Base-by-base conservation (phyloP, 2,329 filamentous ascomycete species). In the Aureobasidium namibiae region DNA sequence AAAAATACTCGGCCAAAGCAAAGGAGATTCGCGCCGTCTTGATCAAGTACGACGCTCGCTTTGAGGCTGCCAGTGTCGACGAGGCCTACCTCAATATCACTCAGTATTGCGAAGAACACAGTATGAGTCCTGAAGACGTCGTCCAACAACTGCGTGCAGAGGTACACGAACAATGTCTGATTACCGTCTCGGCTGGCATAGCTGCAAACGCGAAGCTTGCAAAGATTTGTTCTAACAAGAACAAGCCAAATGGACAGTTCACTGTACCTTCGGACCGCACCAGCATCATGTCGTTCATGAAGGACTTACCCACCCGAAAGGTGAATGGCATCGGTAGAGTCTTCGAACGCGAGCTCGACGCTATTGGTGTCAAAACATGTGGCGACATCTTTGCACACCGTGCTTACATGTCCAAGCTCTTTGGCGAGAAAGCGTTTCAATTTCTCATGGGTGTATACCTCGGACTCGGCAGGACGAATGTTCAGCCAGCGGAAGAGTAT, bases 11-110 rank as follows among this genome's bases (percentile, higher is more conserved):
- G 0, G 84, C 89, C 14, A 99, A 97, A 72, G 94, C 94, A 0
- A 82, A 88, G 60, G 92, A 97, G 70, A 86, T 97, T 6, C 84
- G 92, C 11, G 82, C 86, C 42, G 83, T 99, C 1, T 77, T 99
- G 16, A 87, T 84, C 11, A 80, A 87, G n/a, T 99, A 97, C 68
- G 94, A 99, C 67, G 83, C 90, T 0, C 81, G 89, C 1, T 99
- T 95, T 65, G 90, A 97, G 71, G 95, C 89, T 66, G 90, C 92
- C 0, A 96, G 91, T 69, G 92, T 96, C 64, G 94, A 99, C 66
- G 94, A 99, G 72, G 94, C 94, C 0, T 99, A 96, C 69, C 78
- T 99, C 29, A 97, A 99, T 67, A 89, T 99, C 61, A 97, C 94
- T 0, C 78, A 72, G 53, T 97, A 95, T 69, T 96, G 92, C 68